These are phyloP conservation scores for Solanum sparsipilum DNA, from an alignment of 257 asterid genomes.

Conservation along the genomic window DNA sequence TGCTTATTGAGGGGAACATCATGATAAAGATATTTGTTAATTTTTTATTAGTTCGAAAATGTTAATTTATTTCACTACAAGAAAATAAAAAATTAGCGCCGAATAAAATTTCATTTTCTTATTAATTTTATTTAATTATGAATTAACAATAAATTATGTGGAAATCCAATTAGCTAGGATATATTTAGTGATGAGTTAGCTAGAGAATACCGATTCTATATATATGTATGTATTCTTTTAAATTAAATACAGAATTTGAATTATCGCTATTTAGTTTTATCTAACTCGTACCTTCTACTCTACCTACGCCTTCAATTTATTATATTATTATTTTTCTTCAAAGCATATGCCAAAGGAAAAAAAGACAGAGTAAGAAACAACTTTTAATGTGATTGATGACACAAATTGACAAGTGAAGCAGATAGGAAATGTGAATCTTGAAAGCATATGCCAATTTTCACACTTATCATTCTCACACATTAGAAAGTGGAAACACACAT, in stretches of 20 bases:
- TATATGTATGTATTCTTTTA: too few relatives aligned
- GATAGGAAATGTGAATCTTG: not conserved
- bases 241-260: not conserved
- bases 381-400: not conserved
- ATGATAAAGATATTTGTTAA: not conserved
- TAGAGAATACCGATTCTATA: too few relatives aligned
- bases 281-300: not conserved
- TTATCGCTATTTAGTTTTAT: not conserved
- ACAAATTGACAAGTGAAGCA: not conserved
- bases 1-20: not conserved
- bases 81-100: too few relatives aligned
- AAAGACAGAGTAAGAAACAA: not conserved
- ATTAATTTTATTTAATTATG: too few relatives aligned
- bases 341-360: not conserved
- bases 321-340: not conserved
- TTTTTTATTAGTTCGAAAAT: too few relatives aligned
- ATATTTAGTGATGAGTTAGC: too few relatives aligned
- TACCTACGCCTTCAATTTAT: not conserved
- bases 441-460: not conserved
- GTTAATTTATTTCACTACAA: not conserved
- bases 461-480: not conserved
- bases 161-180: too few relatives aligned
- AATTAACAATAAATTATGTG: too few relatives aligned
- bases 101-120: too few relatives aligned
- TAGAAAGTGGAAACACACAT: not conserved